Conservation (phyloP, 805 yeast species). For the Lachancea lanzarotensis region DNA sequence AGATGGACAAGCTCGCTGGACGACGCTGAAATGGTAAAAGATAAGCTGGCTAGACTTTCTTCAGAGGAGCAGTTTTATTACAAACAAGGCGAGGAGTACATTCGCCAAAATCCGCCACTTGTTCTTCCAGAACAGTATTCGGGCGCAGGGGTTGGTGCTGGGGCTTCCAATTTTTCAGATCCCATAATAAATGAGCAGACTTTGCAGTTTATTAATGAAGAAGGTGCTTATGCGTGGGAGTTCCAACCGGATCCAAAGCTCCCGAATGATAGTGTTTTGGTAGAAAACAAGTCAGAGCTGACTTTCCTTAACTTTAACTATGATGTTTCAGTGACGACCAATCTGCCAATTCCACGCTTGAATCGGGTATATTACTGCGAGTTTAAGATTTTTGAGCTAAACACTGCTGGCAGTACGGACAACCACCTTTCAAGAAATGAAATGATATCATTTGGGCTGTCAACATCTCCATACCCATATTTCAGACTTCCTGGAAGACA, state of each 20-base stretch:
- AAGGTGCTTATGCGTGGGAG: constrained; percentile 87
- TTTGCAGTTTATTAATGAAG: constrained; percentile 61
- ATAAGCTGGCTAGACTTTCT: constrained; percentile 55
- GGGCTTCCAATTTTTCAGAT: constrained; percentile 21
- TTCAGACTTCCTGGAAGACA: constrained; percentile 93
- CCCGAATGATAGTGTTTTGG: constrained; percentile 49
- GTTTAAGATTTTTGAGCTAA: constrained; percentile 68
- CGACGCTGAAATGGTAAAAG: constrained; percentile 54
- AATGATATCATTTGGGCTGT: constrained; percentile 65
- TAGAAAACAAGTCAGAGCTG: constrained; percentile 59
- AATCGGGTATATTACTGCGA: constrained; percentile 89
- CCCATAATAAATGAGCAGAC: constrained; percentile 33
- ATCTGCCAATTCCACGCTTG: constrained; percentile 74
- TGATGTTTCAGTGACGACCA: constrained; percentile 67
- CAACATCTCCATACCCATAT: constrained; percentile 86
- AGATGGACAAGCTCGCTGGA: constrained; percentile 53
- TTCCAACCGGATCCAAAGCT: constrained; percentile 53
- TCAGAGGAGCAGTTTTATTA: constrained; percentile 36
- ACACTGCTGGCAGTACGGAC: constrained; percentile 41
- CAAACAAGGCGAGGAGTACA: constrained; percentile 35
- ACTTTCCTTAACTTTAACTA: constrained; percentile 49
- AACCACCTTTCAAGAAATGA: constrained; percentile 35
- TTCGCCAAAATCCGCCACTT: constrained; percentile 39
- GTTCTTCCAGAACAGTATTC: constrained; percentile 29
- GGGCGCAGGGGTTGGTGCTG: constrained; percentile 18